Base-by-base conservation (phyloP, 2,329 filamentous ascomycete species). In the Biscogniauxia mediterranea region DNA sequence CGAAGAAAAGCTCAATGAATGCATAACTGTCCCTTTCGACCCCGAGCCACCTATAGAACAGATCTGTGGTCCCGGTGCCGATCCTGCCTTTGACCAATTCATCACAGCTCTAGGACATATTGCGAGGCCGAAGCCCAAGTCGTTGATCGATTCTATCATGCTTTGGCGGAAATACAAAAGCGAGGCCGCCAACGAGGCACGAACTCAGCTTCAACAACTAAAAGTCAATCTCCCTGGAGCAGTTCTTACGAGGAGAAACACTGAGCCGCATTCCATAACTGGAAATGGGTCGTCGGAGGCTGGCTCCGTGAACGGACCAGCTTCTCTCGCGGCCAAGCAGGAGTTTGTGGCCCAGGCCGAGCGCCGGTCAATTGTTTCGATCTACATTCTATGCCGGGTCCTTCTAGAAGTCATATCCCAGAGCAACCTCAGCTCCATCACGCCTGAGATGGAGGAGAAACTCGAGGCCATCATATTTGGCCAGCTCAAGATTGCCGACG, bases 101-200 rank as follows among this genome's bases (percentile, higher is more conserved):
- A 96, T 99, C 66, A 88, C 89, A 26, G 95, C 96, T 17, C 83
- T 99, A 49, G 95, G 95, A 3, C 94, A 98, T 74, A 97, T 99
- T 71, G 92, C 94, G 57, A 91, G 92, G 61, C 90, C 93, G 67
- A 96, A 96, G 73, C 96, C 96, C 5, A 98, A 96, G 74, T 91
- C 93, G 5, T 79, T 99, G 56, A 97, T 99, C 70, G 95, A 99
- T 76, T 93, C 92, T 20, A 93, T 99, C 75, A 99, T 99, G 92
- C 85, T 96, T 32, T 99, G 95, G 95, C 88, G 95, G 59, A 98
- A 97, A 76, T 91, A 87, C 66, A 98, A 98, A 79, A 96, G 93
- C 66, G 94, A 98, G 76, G 88, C 90, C 21, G 93, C 93, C 26
- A 89, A 86, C 68, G 85, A 89, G 65, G 89, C 90, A 26, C 82